Percentiles rank a stretch among this genome's conserved stretches.
Conservation (phyloP, 2,329 filamentous ascomycete genomes). For the Talaromyces sp. region DNA sequence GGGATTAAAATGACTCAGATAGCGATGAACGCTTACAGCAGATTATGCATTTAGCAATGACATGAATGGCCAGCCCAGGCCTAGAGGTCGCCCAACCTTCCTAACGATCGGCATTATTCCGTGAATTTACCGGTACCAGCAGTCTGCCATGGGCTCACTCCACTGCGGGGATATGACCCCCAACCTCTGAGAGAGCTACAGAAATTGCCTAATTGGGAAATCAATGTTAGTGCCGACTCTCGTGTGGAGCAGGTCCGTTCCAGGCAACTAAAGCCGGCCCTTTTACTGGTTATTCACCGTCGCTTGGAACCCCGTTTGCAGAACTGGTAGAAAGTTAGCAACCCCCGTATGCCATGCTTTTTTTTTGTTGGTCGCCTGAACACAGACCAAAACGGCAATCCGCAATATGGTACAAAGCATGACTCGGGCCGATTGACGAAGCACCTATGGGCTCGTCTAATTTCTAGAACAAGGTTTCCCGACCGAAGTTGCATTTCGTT, state of each 20-base stretch:
- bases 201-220: conserved; percentile 3
- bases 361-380: neutral
- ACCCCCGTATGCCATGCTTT: neutral
- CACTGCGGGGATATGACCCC: conserved; percentile 4
- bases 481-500: neutral
- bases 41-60: neutral
- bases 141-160: neutral
- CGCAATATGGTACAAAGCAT: neutral
- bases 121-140: neutral
- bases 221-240: neutral
- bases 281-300: neutral
- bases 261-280: neutral
- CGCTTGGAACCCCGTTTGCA: neutral
- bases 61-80: neutral
- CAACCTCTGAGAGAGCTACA: neutral
- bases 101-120: conserved; percentile 7
- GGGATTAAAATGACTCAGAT: neutral
- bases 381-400: neutral
- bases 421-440: neutral
- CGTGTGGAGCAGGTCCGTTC: neutral
- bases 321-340: neutral
- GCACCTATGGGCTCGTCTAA: neutral
- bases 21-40: neutral
- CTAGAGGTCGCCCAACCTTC: conserved; percentile 10
- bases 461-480: neutral